Evolutionary conservation across 1,284 basidiomycete genomes (phyloP).

Genomic region (Fomes fomentarius): DNA sequence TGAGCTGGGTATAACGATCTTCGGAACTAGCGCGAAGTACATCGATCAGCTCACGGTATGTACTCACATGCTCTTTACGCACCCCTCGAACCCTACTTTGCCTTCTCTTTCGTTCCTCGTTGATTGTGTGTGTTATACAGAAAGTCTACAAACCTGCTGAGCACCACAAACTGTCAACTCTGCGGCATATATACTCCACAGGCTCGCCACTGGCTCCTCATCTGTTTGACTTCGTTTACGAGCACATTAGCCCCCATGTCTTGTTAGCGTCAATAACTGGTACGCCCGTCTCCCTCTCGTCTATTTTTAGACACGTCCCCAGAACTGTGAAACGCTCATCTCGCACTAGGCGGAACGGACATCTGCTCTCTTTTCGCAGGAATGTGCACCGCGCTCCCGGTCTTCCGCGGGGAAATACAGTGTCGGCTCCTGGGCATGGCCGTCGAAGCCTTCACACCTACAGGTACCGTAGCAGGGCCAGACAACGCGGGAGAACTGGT

Average conservation of each 20-base stretch:
- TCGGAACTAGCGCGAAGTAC: slow-evolving; percentile 86
- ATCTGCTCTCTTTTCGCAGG: slow-evolving; percentile 89
- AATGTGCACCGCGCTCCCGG: slow-evolving; percentile 78
- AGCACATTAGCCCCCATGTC: slow-evolving; percentile 67
- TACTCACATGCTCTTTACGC: slow-evolving; percentile 23
- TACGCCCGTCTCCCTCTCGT: slow-evolving; percentile 27
- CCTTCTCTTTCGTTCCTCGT: not conserved
- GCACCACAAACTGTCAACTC: slow-evolving; percentile 61
- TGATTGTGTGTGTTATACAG: slow-evolving; percentile 36
- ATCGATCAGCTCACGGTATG: slow-evolving; percentile 74
- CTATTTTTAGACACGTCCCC: not conserved
- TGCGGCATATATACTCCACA: slow-evolving; percentile 82
- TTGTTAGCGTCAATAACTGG: slow-evolving; percentile 84
- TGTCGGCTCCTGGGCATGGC: slow-evolving; percentile 87
- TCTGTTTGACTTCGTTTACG: slow-evolving; percentile 82
- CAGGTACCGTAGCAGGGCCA: slow-evolving; percentile 46
- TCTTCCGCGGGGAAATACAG: slow-evolving; percentile 86
- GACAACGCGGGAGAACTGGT: slow-evolving; percentile 69
- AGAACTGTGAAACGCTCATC: slow-evolving; percentile 1
- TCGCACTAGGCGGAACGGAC: slow-evolving; percentile 73
- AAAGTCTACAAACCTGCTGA: slow-evolving; percentile 70
- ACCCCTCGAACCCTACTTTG: slow-evolving; percentile 3
- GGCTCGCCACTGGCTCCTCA: slow-evolving; percentile 80
- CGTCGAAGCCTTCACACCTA: slow-evolving; percentile 54
- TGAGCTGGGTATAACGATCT: slow-evolving; percentile 75